Base-by-base conservation (phyloP, 169 alveolate genomes). In the Plasmodium vinckei region DNA sequence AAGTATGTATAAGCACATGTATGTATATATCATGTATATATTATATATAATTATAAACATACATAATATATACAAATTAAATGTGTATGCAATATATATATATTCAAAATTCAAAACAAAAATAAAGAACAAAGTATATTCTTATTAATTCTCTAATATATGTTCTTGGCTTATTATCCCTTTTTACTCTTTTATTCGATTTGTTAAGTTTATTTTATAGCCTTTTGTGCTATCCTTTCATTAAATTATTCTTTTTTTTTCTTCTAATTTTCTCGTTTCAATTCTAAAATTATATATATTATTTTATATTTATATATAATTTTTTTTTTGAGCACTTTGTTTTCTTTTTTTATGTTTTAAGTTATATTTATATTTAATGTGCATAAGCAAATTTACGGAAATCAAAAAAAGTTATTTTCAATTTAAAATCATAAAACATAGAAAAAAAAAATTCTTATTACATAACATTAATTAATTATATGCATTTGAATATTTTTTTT, bases 241-340 rank as follows among this genome's bases (percentile, higher is more conserved):
- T 51, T 33, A 33, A 33, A 33, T 33, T 33, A 13, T 51, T 51
- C 19, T 51, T 51, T 51, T 51, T 51, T 51, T 51, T 51, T 7
- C 19, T 2, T 51, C 19, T 51, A 51, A 51, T 12, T 15, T 51
- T 51, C n/a, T 51, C 59, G 59, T 51, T 51, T 51, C 59, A 51
- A 51, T 13, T 51, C 59, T 51, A 51, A 51, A 51, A 51, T 13
- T 44, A 56, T 53, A 17, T 69, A 69, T 25, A 56, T 42, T 53
- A 15, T 12, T 72, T 25, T 72, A 72, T 46, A 17, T 72, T 13
- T 72, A 39, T 12, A 39, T 67, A 67, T 17, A 46, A 46, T 47
- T 68, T 47, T 68, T 47, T 68, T 64, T 42, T 64, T 68, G 77
- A 44, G 77, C 77, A 68, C 77, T 67, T 67, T 67, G 44, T 46